Evolutionary conservation across 306 rosid species (phyloP).

Genomic region (Arachis hypogaea): DNA sequence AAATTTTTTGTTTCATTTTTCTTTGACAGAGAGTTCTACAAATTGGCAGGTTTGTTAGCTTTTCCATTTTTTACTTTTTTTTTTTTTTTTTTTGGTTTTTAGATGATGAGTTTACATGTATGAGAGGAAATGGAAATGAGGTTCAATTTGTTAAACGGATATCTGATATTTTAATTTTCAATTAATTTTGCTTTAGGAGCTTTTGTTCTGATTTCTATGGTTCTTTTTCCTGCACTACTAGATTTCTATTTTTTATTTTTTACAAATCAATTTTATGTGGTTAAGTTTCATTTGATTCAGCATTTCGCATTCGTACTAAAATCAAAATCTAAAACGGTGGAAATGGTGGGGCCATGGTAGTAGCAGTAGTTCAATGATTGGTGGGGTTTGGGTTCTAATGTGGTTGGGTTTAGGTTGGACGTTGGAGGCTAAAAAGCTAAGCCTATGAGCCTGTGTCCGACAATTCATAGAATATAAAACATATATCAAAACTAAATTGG

Average conservation of each 20-base stretch:
- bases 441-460: conserved; percentile 8
- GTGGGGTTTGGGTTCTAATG: conserved; percentile 39
- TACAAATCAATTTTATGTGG: background rate
- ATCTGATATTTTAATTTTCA: conserved; percentile 31
- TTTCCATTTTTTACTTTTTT: background rate
- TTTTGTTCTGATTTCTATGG: background rate
- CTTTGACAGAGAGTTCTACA: background rate
- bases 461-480: background rate
- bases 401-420: conserved; percentile 47
- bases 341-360: conserved; percentile 36
- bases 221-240: background rate
- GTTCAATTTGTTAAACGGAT: conserved; percentile 27
- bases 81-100: background rate
- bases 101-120: conserved; percentile 17
- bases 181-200: background rate
- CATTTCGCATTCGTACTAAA: background rate
- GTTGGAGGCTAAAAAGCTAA: conserved; percentile 38
- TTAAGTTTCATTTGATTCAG: background rate
- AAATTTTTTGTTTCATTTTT: background rate
- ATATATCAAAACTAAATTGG: too few relatives aligned
- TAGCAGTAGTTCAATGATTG: conserved; percentile 50
- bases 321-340: conserved; percentile 27
- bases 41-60: background rate
- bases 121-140: conserved; percentile 1
- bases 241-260: background rate